Base-by-base conservation (phyloP, 345 rosid genomes). In the Laguncularia racemosa region DNA sequence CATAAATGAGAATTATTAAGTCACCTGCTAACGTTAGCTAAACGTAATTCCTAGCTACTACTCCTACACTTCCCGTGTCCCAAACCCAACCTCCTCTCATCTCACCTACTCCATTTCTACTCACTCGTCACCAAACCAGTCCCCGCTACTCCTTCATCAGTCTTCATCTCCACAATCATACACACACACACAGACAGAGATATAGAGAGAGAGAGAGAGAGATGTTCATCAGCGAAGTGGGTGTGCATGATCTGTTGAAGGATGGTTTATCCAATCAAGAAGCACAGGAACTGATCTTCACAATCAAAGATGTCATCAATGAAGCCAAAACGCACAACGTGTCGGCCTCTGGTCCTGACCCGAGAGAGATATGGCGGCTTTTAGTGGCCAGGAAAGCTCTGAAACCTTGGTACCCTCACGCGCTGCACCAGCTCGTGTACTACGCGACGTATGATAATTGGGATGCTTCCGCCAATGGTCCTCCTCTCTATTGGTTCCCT, bases 401-500 rank as follows among this genome's bases (percentile, higher is more conserved):
- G 0, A 81, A 73, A 71, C 97, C 97, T n/a, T 78, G 77, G 64
- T 78, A 82, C 59, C 89, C 95, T 3, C 91, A 88, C 70, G 38
- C 60, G 38, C 64, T 92, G 44, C 98, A 89, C 56, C 95, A 86
- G 52, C 81, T 84, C 55, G 46, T 92, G 14, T 92, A 81, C 68
- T 76, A 86, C 76, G 71, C 83, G 61, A 80, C 79, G 16, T 91
- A 88, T 65, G 68, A 76, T 3, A 50, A 67, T 14, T 89, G 96
- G 98, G 93, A 92, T 61, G 57, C 71, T 43, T 77, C 88, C 55
- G 5, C 43, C 57, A 61, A 68, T 21, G 96, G 96, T 11, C 96
- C 85, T 59, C 87, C 96, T 70, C 91, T 67, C 68, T 91, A 83
- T 59, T 86, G 91, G 84, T 89, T 92, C 72, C 98, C 98, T 74